Evolutionary conservation across 345 rosid species (phyloP).

Genomic region (Moricandia moricandioides): DNA sequence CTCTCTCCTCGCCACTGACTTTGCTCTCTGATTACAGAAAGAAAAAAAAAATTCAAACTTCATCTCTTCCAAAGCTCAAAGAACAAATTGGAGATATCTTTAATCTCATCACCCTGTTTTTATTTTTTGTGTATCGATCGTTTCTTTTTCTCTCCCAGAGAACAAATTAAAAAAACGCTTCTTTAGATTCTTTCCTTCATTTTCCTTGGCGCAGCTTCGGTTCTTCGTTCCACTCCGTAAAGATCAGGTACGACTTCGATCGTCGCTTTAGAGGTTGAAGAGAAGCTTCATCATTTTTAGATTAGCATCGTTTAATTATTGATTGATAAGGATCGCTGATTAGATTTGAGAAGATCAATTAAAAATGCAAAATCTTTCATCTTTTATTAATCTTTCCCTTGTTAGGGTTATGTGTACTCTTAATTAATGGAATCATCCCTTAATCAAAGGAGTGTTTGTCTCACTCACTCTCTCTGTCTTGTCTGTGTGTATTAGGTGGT

Average conservation of each 20-base stretch:
- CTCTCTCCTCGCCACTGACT: conserved; percentile 37
- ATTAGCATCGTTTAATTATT: conserved; percentile 33
- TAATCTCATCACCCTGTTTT: not conserved
- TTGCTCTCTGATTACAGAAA: conserved; percentile 19
- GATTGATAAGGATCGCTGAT: conserved; percentile 24
- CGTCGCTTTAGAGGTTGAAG: conserved; percentile 20
- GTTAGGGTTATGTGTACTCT: conserved; percentile 13
- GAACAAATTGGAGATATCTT: not conserved
- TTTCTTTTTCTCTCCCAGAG: not conserved
- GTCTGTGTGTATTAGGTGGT: conserved; percentile 17
- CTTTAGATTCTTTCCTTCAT: conserved; percentile 25
- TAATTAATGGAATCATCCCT: not conserved
- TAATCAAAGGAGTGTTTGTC: not conserved
- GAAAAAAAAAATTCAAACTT: conserved; percentile 18
- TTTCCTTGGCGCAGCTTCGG: conserved; percentile 33
- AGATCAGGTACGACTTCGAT: conserved; percentile 39
- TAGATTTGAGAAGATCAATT: not conserved
- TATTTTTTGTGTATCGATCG: not conserved
- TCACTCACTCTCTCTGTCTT: too few species aligned
- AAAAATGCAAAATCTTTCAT: not conserved
- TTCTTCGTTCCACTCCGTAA: conserved; percentile 10
- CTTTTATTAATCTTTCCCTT: not conserved
- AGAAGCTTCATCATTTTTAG: not conserved
- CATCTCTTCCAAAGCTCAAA: conserved; percentile 23
- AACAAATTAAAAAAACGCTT: not conserved